Conservation (phyloP, 805 yeast genomes). For the Candida anglica region DNA sequence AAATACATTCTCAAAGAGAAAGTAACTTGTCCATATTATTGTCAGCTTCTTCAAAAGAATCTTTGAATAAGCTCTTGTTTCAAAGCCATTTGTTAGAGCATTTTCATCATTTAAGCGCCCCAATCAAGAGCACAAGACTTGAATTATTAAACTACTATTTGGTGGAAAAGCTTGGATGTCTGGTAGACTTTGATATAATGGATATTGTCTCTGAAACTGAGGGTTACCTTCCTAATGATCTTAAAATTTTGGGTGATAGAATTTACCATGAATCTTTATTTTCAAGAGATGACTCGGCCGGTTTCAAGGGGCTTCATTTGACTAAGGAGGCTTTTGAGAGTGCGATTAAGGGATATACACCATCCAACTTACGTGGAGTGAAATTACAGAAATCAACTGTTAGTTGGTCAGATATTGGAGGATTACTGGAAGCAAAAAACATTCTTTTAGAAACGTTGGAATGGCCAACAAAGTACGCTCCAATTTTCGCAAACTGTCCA, state of each 20-base stretch:
- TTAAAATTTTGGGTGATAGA: conserved; percentile 68
- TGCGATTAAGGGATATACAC: conserved; percentile 68
- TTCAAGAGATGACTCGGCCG: conserved; percentile 9
- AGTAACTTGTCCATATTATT: conserved; percentile 55
- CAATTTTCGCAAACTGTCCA: conserved; percentile 88
- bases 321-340: conserved; percentile 41
- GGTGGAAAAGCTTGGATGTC: conserved; percentile 19
- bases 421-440: conserved; percentile 70
- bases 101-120: conserved; percentile 57
- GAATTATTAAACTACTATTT: conserved; percentile 41
- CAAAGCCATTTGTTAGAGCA: conserved; percentile 72
- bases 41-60: conserved; percentile 60
- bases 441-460: conserved; percentile 83
- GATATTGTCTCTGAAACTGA: conserved; percentile 66
- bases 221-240: conserved; percentile 83
- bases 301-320: conserved; percentile 1
- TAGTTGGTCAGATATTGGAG: conserved; percentile 89
- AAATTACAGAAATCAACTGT: conserved; percentile 74
- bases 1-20: conserved; percentile 40
- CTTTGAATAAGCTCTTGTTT: conserved; percentile 56
- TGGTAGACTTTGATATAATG: conserved; percentile 39
- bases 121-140: conserved; percentile 60
- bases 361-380: conserved; percentile 82
- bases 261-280: conserved; percentile 50
- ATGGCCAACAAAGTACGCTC: conserved; percentile 97